Base-by-base conservation (phyloP, 352 stramenopile genomes). In the Paralagenidium karlingii region DNA sequence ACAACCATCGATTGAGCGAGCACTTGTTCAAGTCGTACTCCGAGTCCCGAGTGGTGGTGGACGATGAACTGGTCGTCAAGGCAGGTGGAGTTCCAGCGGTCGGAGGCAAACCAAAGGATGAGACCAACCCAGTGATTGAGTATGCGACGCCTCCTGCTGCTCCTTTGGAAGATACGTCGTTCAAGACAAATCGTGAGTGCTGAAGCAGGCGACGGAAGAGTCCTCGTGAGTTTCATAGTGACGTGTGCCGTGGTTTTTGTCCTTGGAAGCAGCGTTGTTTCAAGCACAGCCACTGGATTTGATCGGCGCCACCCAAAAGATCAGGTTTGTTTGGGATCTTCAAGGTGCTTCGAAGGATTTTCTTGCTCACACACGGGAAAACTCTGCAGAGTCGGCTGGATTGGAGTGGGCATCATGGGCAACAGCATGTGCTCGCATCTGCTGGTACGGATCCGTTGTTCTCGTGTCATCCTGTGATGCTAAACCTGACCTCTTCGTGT, bases 351-450 rank as follows among this genome's bases (percentile, higher is more conserved):
- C 59, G 0, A 50, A 82, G 9, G 68, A 82, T 18, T 40, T 80
- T 29, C 69, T 84, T 47, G 51, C 47, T 27, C 53, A 47, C 0
- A 66, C 69, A 25, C 59, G 71, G 11, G 44, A 66, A 27, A 85
- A 85, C 47, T 43, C 16, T 32, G 21, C 30, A 82, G 76, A 39
- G 62, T 94, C 8, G 82, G 82, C 24, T 94, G 80, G 77, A 77
- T 94, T 19, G 82, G 80, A 45, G 79, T 60, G 1, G 80, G 80
- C 5, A 87, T 93, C 43, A 94, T 94, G 82, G 82, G 82, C 33
- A 75, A 64, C 15, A 90, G 70, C 54, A 95, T 95, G 82, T 92
- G 78, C 29, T 47, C 58, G 7, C 82, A 94, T 52, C 64, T 95
- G 36, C 55, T 95, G 40, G 76, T 91, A 61, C 25, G 61, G 44